These are phyloP conservation scores for Nitzschia sp. DNA, from an alignment of 108 stramenopile genomes.

Conservation along the genomic window DNA sequence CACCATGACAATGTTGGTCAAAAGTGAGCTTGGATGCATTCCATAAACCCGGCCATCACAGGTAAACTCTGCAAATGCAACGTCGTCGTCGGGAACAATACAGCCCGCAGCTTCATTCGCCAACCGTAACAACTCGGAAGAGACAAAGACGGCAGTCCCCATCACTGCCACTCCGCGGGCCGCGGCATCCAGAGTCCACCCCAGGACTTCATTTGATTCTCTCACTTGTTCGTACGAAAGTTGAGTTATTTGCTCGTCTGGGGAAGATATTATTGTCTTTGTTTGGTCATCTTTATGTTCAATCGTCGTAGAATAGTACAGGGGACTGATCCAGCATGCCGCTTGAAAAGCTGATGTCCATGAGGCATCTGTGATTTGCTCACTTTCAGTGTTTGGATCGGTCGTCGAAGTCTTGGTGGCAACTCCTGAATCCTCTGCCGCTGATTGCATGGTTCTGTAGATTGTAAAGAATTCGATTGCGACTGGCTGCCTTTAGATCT, in stretches of 20 bases:
- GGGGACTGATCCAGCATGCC: constrained; percentile 20
- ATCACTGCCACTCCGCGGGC: constrained; percentile 51
- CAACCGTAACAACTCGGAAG: constrained; percentile 59
- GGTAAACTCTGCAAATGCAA: not conserved
- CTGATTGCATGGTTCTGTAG: too few relatives aligned
- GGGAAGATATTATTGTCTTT: not conserved
- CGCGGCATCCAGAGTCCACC: constrained; percentile 66
- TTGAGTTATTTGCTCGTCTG: not conserved
- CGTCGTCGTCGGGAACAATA: constrained; percentile 16
- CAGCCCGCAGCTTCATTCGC: constrained; percentile 64
- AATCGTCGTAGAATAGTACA: constrained; percentile 19
- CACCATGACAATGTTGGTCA: constrained; percentile 59
- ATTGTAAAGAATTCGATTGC: too few relatives aligned
- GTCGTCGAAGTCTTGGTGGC: too few relatives aligned
- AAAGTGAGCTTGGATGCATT: constrained; percentile 59
- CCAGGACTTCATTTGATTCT: constrained; percentile 47
- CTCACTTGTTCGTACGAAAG: not conserved
- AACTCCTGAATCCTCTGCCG: too few relatives aligned
- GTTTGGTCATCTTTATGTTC: constrained; percentile 1
- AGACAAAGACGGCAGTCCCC: constrained; percentile 63
- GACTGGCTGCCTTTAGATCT: too few relatives aligned
- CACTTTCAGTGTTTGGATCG: too few relatives aligned
- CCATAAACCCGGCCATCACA: constrained; percentile 49
- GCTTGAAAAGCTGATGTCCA: constrained; percentile 31
- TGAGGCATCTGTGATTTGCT: constrained; percentile 9